Conservation (phyloP, 441 rosid species). For the Capsella rubella region DNA sequence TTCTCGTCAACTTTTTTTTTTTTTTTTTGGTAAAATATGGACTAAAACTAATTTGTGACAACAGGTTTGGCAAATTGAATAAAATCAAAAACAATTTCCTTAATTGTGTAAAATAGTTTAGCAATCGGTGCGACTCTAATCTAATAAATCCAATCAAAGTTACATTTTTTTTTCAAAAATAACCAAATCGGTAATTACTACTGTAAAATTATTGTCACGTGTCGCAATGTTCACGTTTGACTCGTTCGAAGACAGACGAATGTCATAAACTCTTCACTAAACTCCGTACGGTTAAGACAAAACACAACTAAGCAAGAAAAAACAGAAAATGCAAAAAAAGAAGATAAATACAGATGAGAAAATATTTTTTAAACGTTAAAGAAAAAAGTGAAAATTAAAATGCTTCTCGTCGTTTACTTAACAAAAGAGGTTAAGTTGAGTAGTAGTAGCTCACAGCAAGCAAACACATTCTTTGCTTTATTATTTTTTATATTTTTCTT, state of each 20-base stretch:
- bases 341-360: background rate
- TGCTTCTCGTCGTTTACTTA: conserved; percentile 52
- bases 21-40: too few relatives aligned
- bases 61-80: background rate
- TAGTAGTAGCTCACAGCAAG: conserved; percentile 27
- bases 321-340: background rate
- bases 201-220: conserved; percentile 22
- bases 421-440: conserved; percentile 58
- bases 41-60: background rate
- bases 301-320: background rate
- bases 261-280: conserved; percentile 19
- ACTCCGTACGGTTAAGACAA: conserved; percentile 13
- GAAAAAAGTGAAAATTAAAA: background rate
- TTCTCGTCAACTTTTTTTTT: too few relatives aligned
- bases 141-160: background rate
- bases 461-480: conserved; percentile 29
- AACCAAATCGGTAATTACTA: background rate
- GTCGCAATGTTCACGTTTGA: conserved; percentile 21
- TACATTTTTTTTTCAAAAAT: background rate
- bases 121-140: conserved; percentile 20
- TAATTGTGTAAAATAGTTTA: background rate
- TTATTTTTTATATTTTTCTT: background rate
- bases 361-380: background rate
- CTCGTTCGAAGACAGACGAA: conserved; percentile 23
- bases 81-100: conserved; percentile 28